Conservation (phyloP, 257 asterid species). For the Solanum chiquidenum region DNA sequence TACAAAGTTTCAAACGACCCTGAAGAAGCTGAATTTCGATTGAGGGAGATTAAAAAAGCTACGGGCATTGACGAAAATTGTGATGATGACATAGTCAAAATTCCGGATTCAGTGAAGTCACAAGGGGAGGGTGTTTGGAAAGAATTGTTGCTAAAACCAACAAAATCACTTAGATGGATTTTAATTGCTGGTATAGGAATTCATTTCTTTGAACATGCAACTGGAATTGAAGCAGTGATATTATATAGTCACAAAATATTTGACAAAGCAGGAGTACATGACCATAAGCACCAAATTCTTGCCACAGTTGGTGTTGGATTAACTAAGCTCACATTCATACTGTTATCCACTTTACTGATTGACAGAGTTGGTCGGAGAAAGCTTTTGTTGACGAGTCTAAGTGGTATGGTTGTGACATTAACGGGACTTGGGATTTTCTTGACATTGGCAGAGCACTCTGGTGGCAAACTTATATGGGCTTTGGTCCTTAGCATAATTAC, state of each 20-base stretch:
- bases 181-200: constrained; percentile 49
- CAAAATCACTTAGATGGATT: constrained; percentile 45
- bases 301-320: constrained; percentile 62
- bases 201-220: constrained; percentile 69
- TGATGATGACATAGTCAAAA: constrained; percentile 23
- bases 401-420: constrained; percentile 47
- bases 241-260: constrained; percentile 53
- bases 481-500: constrained; percentile 42
- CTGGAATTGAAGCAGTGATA: constrained; percentile 57
- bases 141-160: constrained; percentile 30
- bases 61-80: constrained; percentile 38
- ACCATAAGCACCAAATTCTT: constrained; percentile 21
- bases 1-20: constrained; percentile 28
- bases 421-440: constrained; percentile 46
- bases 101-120: not conserved
- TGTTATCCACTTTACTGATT: constrained; percentile 36
- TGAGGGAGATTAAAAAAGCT: constrained; percentile 34
- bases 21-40: constrained; percentile 42
- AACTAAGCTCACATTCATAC: constrained; percentile 37
- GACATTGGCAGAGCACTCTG: constrained; percentile 34
- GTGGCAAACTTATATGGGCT: constrained; percentile 29
- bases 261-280: constrained; percentile 46
- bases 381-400: constrained; percentile 33
- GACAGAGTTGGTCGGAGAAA: constrained; percentile 55
- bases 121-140: constrained; percentile 28